Base-by-base conservation (phyloP, 2,329 filamentous ascomycete genomes). In the Sporothrix brunneoviolacea region DNA sequence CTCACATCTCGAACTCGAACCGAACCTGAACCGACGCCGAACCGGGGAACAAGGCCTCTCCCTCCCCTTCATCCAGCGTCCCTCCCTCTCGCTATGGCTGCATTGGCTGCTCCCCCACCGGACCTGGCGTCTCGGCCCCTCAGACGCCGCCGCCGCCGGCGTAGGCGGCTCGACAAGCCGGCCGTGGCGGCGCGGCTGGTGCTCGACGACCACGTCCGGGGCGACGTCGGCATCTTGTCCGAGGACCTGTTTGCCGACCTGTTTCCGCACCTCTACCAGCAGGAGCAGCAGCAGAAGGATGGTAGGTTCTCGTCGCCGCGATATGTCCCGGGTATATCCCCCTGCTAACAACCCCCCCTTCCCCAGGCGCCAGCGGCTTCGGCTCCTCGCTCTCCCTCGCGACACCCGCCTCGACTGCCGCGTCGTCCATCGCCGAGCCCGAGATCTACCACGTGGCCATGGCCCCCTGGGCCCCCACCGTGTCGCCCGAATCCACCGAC, bases 241-340 rank as follows among this genome's bases (percentile, higher is more conserved):
- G 84, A 89, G 61, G 89, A 95, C 66, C 75, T 98, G 46, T 89
- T 91, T 61, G 74, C 77, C 41, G 86, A 94, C 62, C 76, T 97
- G 46, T 90, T 94, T 69, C 83, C 87, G 55, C 71, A 80, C 59
- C 62, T 77, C 10, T 38, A 51, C 41, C 48, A 46, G 13, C 51
- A 52, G 22, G 52, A 57, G 39, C 50, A 54, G 45, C 46, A 55
- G 59, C 68, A 56, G 42, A 51, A 69, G 58, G 61, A 72, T 62
- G 66, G 78, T 82, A 42, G 16, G 45, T 28, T 4, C 12, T 7
- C 10, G 18, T 33, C 9, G 22, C 8, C 18, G 22, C 2, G 8
- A 9, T 15, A n/a, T 27, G n/a, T 4, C 22, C 5, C 15, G 7
- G 8, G n/a, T n/a, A n/a, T 9, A 12, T 28, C 24, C 12, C 12